Percentiles rank a stretch among this genome's conserved stretches.
These are phyloP conservation scores for Effrenium voratum DNA, from an alignment of 73 alveolate genomes.

Conservation along the genomic window DNA sequence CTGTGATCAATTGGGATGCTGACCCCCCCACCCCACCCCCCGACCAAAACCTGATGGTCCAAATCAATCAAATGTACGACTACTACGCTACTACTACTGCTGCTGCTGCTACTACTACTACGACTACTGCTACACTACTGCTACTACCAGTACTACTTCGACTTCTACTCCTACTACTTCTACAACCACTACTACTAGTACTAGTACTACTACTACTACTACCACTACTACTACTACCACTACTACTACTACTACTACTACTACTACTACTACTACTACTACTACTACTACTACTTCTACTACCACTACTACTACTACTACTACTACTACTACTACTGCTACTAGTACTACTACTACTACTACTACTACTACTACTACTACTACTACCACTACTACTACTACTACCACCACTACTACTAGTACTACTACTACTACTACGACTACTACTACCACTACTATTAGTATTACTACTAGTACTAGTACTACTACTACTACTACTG, in stretches of 20 bases:
- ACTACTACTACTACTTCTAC: not conserved
- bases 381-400: not conserved
- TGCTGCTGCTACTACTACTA: not conserved
- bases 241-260: not conserved
- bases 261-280: not conserved
- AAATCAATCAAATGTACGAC: no score
- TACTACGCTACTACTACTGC: not conserved
- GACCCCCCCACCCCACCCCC: no score
- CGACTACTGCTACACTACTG: not conserved
- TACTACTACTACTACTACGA: not conserved
- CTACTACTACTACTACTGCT: not conserved
- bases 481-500: not conserved
- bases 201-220: not conserved
- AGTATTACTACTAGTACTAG: not conserved
- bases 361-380: not conserved
- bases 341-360: not conserved
- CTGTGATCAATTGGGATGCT: no score
- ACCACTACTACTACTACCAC: not conserved
- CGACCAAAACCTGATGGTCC: no score
- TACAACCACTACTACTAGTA: not conserved
- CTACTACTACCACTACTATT: not conserved
- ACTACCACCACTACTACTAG: slow-evolving; percentile 13
- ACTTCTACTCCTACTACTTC: not conserved
- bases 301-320: not conserved
- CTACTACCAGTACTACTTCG: not conserved